Base-by-base conservation (phyloP, 73 alveolate genomes). In the Paramecium sexaurelia region DNA sequence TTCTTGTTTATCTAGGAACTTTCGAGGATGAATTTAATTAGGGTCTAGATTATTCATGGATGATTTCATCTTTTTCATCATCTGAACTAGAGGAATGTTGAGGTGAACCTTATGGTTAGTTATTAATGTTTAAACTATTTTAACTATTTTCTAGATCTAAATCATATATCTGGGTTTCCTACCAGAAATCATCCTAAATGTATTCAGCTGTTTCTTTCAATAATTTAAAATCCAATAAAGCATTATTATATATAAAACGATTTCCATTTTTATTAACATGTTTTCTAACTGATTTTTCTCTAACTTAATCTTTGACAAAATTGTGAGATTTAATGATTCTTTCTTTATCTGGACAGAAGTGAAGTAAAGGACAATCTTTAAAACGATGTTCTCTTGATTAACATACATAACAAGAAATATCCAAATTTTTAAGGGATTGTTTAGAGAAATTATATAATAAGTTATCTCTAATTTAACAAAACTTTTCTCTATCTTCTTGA, bases 301-400 rank as follows among this genome's bases (percentile, higher is more conserved):
- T 15, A 5, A 36, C 56, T 36, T 73, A 39, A 33, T 36, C 57
- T 5, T 33, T 73, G 35, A 36, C 37, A 73, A 73, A 73, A 2
- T 73, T 20, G 35, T 32, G 22, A 8, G 55, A 73, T 73, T 73
- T 73, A 0, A 73, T 39, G 11, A 73, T 73, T 39, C 87, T 73
- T n/a, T 73, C 87, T 39, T 73, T 73, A 73, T 73, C 87, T 13
- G 87, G 87, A 36, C 57, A 36, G 35, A 73, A 73, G 19, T 33
- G 55, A 20, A 73, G 87, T 33, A 73, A 36, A n/a, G 55, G 57
- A 37, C 87, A 73, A 36, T 73, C 87, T 33, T 36, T 33, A n/a
- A 37, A 73, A 27, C 35, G 36, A 39, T 73, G 87, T 37, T 73
- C 87, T 73, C 66, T 39, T 2, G 66, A 36, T 37, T 39, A 13